Evolutionary conservation across 345 rosid species (phyloP).

Genomic region (Brassica juncea): DNA sequence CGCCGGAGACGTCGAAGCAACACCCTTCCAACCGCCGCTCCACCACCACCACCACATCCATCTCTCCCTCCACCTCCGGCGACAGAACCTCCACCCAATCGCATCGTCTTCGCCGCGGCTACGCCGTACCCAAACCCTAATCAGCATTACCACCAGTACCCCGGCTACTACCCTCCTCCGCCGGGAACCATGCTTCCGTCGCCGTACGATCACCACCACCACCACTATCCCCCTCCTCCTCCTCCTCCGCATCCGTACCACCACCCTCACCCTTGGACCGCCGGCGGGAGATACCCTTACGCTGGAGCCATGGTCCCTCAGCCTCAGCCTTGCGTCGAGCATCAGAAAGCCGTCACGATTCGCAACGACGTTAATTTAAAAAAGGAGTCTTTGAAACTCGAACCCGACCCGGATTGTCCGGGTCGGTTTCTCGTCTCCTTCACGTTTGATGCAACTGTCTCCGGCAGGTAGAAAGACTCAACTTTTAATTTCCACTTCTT

Average conservation of each 20-base stretch:
- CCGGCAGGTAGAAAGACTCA: constrained; percentile 59
- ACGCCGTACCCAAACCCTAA: constrained; percentile 75
- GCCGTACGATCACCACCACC: constrained; percentile 57
- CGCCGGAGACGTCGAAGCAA: constrained; percentile 58
- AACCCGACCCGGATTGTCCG: constrained; percentile 57
- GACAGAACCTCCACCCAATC: constrained; percentile 71
- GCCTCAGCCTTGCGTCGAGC: constrained; percentile 65
- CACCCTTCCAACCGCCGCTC: constrained; percentile 42
- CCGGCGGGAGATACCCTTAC: constrained; percentile 50
- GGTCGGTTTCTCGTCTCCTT: constrained; percentile 72
- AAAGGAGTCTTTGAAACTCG: constrained; percentile 73
- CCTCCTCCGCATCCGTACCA: constrained; percentile 33
- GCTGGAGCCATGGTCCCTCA: constrained; percentile 46
- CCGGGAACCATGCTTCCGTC: constrained; percentile 49
- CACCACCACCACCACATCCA: constrained; percentile 37
- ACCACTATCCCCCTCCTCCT: constrained; percentile 36
- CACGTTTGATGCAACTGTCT: constrained; percentile 85
- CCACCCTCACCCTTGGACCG: constrained; percentile 44
- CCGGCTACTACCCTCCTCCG: constrained; percentile 61
- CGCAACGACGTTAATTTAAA: constrained; percentile 77
- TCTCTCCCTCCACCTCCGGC: constrained; percentile 47
- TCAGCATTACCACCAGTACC: constrained; percentile 69
- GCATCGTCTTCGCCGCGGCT: constrained; percentile 81
- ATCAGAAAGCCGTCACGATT: constrained; percentile 80
- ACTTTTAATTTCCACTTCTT: background rate